These are phyloP conservation scores for Mortierella alpina DNA, from an alignment of 192 early-diverging fungal genomes.

Conservation along the genomic window DNA sequence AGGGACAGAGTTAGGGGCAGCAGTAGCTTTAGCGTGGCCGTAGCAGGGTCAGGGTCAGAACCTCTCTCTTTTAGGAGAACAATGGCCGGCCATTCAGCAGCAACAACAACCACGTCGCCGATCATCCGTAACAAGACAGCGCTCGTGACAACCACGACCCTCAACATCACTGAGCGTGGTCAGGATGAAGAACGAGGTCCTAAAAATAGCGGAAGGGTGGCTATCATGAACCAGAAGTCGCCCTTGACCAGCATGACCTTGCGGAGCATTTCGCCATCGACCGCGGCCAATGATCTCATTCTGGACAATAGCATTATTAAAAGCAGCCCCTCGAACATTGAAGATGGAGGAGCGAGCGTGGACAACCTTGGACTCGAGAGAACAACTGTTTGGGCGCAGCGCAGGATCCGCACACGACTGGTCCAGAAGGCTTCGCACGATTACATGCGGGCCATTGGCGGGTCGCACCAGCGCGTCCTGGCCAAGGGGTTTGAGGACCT, in stretches of 20 bases:
- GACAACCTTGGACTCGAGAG: constrained; percentile 3
- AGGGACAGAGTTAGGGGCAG: too few species aligned
- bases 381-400: constrained; percentile 18
- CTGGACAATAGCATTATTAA: background rate
- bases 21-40: too few species aligned
- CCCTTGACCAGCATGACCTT: constrained; percentile 44
- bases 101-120: background rate
- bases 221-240: constrained; percentile 27
- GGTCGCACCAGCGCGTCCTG: constrained; percentile 31
- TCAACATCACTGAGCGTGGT: background rate
- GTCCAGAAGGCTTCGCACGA: constrained; percentile 26
- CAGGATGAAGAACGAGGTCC: constrained; percentile 9
- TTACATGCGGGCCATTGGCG: constrained; percentile 42
- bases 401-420: constrained; percentile 15
- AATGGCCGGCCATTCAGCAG: background rate
- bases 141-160: background rate
- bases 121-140: background rate
- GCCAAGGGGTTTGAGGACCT: constrained; percentile 41
- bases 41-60: too few species aligned
- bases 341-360: background rate
- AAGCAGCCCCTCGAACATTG: background rate
- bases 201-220: constrained; percentile 36
- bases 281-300: background rate
- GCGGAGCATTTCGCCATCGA: constrained; percentile 10
- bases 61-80: background rate